Conservation (phyloP, 441 rosid species). For the Omphalea diandra region DNA sequence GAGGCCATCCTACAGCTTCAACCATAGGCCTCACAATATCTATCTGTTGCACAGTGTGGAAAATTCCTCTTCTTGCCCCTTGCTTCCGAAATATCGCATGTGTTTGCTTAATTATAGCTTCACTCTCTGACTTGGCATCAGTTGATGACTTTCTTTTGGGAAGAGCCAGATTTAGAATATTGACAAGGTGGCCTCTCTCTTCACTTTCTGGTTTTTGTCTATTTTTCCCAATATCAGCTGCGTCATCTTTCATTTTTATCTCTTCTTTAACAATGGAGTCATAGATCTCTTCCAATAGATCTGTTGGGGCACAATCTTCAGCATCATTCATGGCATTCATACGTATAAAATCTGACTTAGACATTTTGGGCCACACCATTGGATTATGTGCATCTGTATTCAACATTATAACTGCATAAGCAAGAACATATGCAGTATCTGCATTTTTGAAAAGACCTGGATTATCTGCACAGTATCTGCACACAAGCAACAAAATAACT, state of each 20-base stretch:
- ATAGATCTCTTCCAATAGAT: slow-evolving; percentile 90
- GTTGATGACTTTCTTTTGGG: slow-evolving; percentile 70
- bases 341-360: slow-evolving; percentile 89
- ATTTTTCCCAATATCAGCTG: slow-evolving; percentile 52
- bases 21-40: slow-evolving; percentile 97
- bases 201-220: slow-evolving; percentile 83
- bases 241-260: slow-evolving; percentile 93
- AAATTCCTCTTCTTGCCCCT: slow-evolving; percentile 91
- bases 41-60: slow-evolving; percentile 70
- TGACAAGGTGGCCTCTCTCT: slow-evolving; percentile 88
- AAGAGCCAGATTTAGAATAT: slow-evolving; percentile 90
- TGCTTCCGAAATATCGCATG: slow-evolving; percentile 90
- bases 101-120: slow-evolving; percentile 87
- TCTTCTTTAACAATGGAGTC: slow-evolving; percentile 97
- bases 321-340: slow-evolving; percentile 81
- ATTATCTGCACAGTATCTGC: slow-evolving; percentile 98
- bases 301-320: slow-evolving; percentile 86
- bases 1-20: slow-evolving; percentile 99
- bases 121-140: slow-evolving; percentile 88
- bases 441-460: slow-evolving; percentile 97
- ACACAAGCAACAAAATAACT: slow-evolving; percentile 23
- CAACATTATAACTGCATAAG: slow-evolving; percentile 98
- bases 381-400: slow-evolving; percentile 99
- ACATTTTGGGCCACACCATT: slow-evolving; percentile 99
- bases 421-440: slow-evolving; percentile 99